Base-by-base conservation (phyloP, 2,329 filamentous ascomycete genomes). In the Exophiala xenobiotica region DNA sequence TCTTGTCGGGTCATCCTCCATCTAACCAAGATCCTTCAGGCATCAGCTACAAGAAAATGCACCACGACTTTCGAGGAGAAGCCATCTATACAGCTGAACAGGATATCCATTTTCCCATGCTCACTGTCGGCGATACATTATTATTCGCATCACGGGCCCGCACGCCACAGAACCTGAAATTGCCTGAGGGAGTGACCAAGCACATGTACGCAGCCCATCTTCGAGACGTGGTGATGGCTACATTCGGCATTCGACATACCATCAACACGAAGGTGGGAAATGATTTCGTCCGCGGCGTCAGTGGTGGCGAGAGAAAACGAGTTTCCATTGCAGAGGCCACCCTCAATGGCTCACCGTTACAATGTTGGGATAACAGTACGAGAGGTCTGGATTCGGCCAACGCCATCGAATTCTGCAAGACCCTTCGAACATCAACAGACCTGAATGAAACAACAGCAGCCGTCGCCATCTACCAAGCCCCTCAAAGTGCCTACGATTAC, bases 11-110 rank as follows among this genome's bases (percentile, higher is more conserved):
- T 37, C 12, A 7, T 16, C 20, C 31, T 14, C 18, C 18, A 5
- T 3, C 31, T 16, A 8, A 35, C n/a, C 31, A 35, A 14, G 5
- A 3, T 16, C 31, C 31, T 35, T 16, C 18, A 35, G 31, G 45
- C 37, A 68, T 72, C 63, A 74, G 80, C 2, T 78, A 87, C 49
- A 72, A 87, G 63, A 81, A 89, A 19, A 54, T 58, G 50, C 45
- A 51, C 41, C 72, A 87, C 64, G 80, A 89, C 65, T 92, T 93
- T 87, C 82, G 87, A 19, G 59, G 89, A 59, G 89, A 95, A 70
- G 87, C 87, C 56, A 91, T 93, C 66, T 95, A 93, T 71, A 90
- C 87, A 0, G 87, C 87, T 52, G 89, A 93, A 68, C 85, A 88
- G 31, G 90, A 95, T 65, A 84, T 87, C 3, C 87, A 91, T 70